These are phyloP conservation scores for Thielaviopsis populi DNA, from an alignment of 2,329 filamentous ascomycete species.

Conservation along the genomic window DNA sequence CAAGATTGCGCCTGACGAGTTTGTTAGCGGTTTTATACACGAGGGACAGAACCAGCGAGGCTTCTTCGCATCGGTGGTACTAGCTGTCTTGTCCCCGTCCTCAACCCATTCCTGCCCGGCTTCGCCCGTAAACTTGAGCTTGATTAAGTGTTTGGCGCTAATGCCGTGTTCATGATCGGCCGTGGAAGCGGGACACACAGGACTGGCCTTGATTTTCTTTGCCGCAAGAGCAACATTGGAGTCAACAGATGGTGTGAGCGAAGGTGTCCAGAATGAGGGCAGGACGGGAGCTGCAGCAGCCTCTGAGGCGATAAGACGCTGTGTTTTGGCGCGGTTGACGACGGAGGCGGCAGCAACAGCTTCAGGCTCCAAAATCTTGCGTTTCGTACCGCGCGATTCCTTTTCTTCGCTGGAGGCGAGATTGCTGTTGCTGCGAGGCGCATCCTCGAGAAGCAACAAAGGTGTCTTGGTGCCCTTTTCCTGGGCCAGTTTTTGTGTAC, in stretches of 20 bases:
- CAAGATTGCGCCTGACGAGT: constrained; percentile 67
- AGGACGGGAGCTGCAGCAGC: constrained; percentile 53
- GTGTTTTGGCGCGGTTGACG: constrained; percentile 56
- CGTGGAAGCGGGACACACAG: constrained; percentile 62
- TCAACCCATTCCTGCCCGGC: constrained; percentile 25
- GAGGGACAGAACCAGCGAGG: constrained; percentile 52
- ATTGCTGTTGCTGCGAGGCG: background rate
- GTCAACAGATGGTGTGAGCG: constrained; percentile 49
- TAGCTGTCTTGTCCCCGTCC: background rate
- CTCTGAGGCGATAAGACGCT: constrained; percentile 52
- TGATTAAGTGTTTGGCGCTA: constrained; percentile 62
- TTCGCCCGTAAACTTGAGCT: constrained; percentile 63
- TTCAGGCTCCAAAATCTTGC: constrained; percentile 62
- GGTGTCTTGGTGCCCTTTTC: background rate
- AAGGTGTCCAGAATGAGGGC: constrained; percentile 87
- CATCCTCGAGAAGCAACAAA: background rate
- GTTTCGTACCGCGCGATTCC: constrained; percentile 33
- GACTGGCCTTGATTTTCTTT: constrained; percentile 49
- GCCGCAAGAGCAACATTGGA: constrained; percentile 37
- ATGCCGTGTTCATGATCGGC: constrained; percentile 54
- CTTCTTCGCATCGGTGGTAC: constrained; percentile 24
- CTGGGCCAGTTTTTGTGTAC: constrained; percentile 21
- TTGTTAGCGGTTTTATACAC: constrained; percentile 69
- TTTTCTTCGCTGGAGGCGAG: background rate
- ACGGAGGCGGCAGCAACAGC: constrained; percentile 50